These are phyloP conservation scores for Carpinus viminea DNA, from an alignment of 306 rosid genomes.

Conservation along the genomic window DNA sequence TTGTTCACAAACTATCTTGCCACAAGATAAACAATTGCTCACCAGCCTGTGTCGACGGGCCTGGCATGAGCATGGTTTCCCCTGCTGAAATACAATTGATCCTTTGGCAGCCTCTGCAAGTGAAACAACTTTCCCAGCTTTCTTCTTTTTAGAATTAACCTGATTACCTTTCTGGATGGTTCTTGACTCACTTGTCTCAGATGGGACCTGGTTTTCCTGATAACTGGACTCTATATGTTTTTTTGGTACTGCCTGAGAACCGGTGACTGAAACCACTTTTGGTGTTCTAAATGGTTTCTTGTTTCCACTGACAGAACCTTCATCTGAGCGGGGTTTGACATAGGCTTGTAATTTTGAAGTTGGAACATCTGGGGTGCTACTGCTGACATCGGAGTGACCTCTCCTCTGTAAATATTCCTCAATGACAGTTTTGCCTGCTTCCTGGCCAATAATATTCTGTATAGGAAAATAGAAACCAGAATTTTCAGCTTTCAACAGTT, in stretches of 20 bases:
- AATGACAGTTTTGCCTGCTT: constrained; percentile 71
- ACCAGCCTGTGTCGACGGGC: constrained; percentile 75
- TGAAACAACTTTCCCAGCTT: constrained; percentile 69
- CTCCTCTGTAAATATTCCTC: constrained; percentile 71
- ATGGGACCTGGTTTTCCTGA: constrained; percentile 42
- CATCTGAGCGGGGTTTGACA: constrained; percentile 78
- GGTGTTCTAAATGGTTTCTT: constrained; percentile 62
- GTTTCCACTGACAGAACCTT: constrained; percentile 43
- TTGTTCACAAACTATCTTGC: constrained; percentile 94
- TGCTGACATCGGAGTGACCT: constrained; percentile 50
- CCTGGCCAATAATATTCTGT: constrained; percentile 91
- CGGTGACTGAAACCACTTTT: constrained; percentile 38
- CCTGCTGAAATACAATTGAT: constrained; percentile 86
- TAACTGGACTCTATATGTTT: constrained; percentile 35
- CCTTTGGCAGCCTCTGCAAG: constrained; percentile 95
- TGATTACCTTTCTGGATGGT: constrained; percentile 56
- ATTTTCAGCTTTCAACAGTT: constrained; percentile 3
- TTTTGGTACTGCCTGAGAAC: constrained; percentile 41
- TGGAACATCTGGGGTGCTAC: constrained; percentile 36
- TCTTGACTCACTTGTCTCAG: constrained; percentile 40
- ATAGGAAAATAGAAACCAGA: constrained; percentile 19
- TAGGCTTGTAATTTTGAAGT: constrained; percentile 69
- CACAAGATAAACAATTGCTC: constrained; percentile 93
- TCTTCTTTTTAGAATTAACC: constrained; percentile 74
- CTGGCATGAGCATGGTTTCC: constrained; percentile 86